These are phyloP conservation scores for Friedmanniomyces simplex DNA, from an alignment of 495 filamentous ascomycete species.

Conservation along the genomic window DNA sequence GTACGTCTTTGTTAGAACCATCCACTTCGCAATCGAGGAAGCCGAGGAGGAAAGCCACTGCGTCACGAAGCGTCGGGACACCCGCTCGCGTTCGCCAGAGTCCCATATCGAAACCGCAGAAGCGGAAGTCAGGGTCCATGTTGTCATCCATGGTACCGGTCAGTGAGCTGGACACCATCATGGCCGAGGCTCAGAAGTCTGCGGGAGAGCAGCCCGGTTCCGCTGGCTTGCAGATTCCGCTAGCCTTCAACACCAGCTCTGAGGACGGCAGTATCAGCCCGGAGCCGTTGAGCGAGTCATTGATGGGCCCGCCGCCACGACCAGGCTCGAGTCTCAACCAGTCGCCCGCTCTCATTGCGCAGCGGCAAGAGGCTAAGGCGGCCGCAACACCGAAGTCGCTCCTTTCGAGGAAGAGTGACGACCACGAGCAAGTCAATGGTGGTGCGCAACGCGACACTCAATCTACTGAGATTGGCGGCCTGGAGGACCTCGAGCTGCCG, in stretches of 20 bases:
- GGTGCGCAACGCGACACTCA: background rate
- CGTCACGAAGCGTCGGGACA: conserved; percentile 27
- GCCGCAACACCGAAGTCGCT: conserved; percentile 32
- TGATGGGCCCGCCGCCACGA: conserved; percentile 62
- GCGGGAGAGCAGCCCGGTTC: conserved; percentile 5
- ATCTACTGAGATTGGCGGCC: background rate
- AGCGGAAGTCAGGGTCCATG: conserved; percentile 45
- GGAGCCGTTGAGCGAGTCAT: conserved; percentile 54
- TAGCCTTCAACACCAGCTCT: conserved; percentile 46
- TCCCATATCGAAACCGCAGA: conserved; percentile 71
- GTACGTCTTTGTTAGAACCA: conserved; percentile 9
- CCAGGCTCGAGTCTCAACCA: conserved; percentile 36
- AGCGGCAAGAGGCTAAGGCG: conserved; percentile 8
- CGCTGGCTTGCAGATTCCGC: conserved; percentile 13
- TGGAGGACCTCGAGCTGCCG: conserved; percentile 33
- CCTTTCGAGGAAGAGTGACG: conserved; percentile 15
- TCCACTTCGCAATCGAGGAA: conserved; percentile 17
- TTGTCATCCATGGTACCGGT: conserved; percentile 24
- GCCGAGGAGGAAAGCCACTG: conserved; percentile 20
- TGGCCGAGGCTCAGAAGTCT: conserved; percentile 25
- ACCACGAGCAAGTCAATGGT: conserved; percentile 12
- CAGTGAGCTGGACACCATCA: conserved; percentile 28
- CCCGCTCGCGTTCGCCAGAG: conserved; percentile 50
- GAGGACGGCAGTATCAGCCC: conserved; percentile 61
- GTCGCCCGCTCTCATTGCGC: conserved; percentile 41